Evolutionary conservation across 768 basidiomycete genomes (phyloP).

Genomic region (Galerina sulciceps): DNA sequence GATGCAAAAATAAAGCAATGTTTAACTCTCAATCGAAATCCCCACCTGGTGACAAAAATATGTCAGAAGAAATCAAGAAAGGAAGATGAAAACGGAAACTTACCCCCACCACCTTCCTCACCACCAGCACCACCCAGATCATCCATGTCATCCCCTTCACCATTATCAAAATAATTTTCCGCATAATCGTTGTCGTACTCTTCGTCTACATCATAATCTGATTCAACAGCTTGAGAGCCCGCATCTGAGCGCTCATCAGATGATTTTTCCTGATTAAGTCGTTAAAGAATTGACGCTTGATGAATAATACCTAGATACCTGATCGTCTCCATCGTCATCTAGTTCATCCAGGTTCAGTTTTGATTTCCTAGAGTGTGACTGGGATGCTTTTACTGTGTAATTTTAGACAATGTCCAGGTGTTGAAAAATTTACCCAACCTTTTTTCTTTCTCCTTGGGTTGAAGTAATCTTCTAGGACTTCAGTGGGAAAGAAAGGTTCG

Average conservation of each 20-base stretch:
- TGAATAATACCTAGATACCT: slow-evolving; percentile 33
- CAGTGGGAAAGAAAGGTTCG: slow-evolving; percentile 76
- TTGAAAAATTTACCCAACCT: slow-evolving; percentile 31
- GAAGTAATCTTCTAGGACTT: slow-evolving; percentile 80
- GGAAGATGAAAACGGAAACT: background rate
- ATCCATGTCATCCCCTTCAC: slow-evolving; percentile 81
- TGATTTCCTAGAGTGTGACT: slow-evolving; percentile 30
- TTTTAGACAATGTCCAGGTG: background rate
- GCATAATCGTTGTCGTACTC: slow-evolving; percentile 93
- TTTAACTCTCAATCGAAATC: background rate
- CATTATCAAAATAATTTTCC: slow-evolving; percentile 91
- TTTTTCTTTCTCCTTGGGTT: slow-evolving; percentile 71
- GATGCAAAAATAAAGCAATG: slow-evolving; percentile 4
- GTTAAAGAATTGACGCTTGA: background rate
- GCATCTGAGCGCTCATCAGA: slow-evolving; percentile 70
- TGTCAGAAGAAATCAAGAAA: background rate
- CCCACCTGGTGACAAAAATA: background rate
- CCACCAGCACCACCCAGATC: slow-evolving; percentile 75
- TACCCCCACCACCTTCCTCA: slow-evolving; percentile 63
- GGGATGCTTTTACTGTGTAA: slow-evolving; percentile 15
- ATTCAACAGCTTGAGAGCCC: slow-evolving; percentile 66
- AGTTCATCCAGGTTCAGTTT: slow-evolving; percentile 71
- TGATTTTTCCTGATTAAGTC: slow-evolving; percentile 60
- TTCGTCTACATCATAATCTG: slow-evolving; percentile 87
- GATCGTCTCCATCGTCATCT: slow-evolving; percentile 66